Evolutionary conservation across 1,284 basidiomycete species (phyloP), one percentile per base, ranked within the genome.

Genomic region (Coriolopsis trogii): DNA sequence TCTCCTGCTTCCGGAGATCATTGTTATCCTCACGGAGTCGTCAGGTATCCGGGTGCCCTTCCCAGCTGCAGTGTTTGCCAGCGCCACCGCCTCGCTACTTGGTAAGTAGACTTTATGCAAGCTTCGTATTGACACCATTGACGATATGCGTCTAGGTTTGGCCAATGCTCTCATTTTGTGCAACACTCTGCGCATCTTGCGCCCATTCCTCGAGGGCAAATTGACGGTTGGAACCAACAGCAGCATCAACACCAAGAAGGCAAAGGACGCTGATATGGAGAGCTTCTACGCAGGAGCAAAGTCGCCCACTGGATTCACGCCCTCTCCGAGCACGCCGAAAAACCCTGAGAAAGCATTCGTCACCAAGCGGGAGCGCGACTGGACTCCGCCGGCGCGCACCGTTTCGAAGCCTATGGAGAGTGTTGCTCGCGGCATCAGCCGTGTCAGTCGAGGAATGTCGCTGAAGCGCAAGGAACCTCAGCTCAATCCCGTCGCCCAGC

Each of bases 111-210:
- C 29, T 81, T 85, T 86, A 63, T 54, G 77, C 60, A 18, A 16
- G 5, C 13, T 8, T 10, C 2, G n/a, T n/a, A n/a, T n/a, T n/a
- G n/a, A n/a, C n/a, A n/a, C n/a, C n/a, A n/a, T n/a, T n/a, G n/a
- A n/a, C n/a, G n/a, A n/a, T n/a, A n/a, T n/a, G n/a, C n/a, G n/a
- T 21, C 13, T 6, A 89, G 87, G 85, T 38, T 60, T 82, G 21
- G 79, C 80, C 12, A 85, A 89, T 59, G 82, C 85, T 18, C 51
- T 77, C 8, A 71, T 89, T n/a, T 73, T 88, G 24, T 81, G 78
- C 70, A 87, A 85, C 63, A 87, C 83, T 3, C 78, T 87, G 61
- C 77, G 82, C n/a, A 74, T 86, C 41, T 69, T 89, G 30, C 72
- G 74, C n/a, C 79, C 79, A 20, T 78, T 78, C 23, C 76, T 84